Percentiles rank a stretch among this genome's conserved stretches.
Conservation (phyloP, 2,329 filamentous ascomycete genomes). For the Trichoderma gracile region DNA sequence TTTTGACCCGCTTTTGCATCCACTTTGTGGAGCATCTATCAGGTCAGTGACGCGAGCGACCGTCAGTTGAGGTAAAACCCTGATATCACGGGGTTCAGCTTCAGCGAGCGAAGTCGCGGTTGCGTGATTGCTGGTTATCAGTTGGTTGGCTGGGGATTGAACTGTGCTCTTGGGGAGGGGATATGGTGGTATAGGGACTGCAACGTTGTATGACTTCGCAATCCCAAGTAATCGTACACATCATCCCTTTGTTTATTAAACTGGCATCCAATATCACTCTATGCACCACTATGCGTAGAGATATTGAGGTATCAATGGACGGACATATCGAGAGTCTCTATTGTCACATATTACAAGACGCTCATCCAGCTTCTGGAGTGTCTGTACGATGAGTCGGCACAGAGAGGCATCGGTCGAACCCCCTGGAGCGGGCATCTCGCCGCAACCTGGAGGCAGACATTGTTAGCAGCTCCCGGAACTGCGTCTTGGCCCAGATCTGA, state of each 20-base stretch:
- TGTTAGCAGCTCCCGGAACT: neutral
- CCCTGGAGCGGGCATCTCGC: neutral
- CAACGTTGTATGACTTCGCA: neutral
- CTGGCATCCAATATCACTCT: neutral
- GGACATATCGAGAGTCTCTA: neutral
- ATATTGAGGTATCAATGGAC: neutral
- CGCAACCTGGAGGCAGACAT: neutral
- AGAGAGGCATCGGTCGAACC: neutral
- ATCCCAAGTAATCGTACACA: no score
- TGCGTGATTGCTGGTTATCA: neutral
- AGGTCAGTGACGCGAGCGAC: no score
- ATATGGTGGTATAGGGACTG: neutral
- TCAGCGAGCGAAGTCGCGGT: neutral
- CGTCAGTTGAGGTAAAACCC: no score
- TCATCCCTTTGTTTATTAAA: neutral
- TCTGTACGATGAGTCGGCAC: neutral
- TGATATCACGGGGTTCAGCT: neutral
- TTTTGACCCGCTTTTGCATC: no score
- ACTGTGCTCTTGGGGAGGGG: neutral
- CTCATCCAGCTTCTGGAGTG: no score
- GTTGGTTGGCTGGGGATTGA: neutral
- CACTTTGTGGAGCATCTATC: no score
- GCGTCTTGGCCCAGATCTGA: constrained; percentile 5
- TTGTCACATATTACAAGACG: neutral
- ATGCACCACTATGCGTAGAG: no score